Evolutionary conservation across 116 monocot genomes (phyloP), one percentile per base, ranked within the genome.

Genomic region (Zostera marina): DNA sequence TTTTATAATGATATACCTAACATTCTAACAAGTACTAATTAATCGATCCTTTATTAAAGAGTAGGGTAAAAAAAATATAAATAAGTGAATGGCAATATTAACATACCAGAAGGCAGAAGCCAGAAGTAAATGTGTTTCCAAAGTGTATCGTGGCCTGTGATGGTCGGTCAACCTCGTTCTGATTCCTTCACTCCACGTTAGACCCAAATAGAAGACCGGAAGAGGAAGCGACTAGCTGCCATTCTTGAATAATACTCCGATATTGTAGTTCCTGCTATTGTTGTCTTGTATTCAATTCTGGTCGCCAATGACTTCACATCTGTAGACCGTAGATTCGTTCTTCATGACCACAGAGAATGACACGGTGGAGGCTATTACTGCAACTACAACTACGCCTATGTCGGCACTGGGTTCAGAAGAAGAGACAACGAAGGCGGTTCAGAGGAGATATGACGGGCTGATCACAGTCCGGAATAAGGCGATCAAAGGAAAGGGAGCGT

Each of bases 401-500:
- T 47, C 66, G 57, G 48, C 47, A 4, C 56, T 14, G 22, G 56
- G 6, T 40, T 66, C 60, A 66, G 92, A 81, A 70, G 89, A 85
- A 21, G 75, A 49, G 44, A 63, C 82, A 21, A 77, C 70, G 54
- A 76, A 59, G 65, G 70, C 70, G 11, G 77, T 65, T 23, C 80
- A 70, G 45, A 98, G 76, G 73, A 63, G 90, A 58, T 98, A 83
- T 71, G 98, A 98, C 17, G 76, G 74, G 21, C 73, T 98, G 61
- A 47, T 66, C 44, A 68, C 73, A 24, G 86, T 98, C 20, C 68
- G 83, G 49, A 76, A 51, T 8, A 98, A 86, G 74, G 98, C 98
- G 57, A 74, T 86, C 48, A 89, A 69, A 54, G 90, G 90, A 22
- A 98, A 98, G 59, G 98, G 98, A 8, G 98, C 98, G 21, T 98